Percentiles rank a stretch among this genome's conserved stretches.
phyloP scores from a whole-genome alignment of 1,284 basidiomycete species.

The Irpex sp. region DNA sequence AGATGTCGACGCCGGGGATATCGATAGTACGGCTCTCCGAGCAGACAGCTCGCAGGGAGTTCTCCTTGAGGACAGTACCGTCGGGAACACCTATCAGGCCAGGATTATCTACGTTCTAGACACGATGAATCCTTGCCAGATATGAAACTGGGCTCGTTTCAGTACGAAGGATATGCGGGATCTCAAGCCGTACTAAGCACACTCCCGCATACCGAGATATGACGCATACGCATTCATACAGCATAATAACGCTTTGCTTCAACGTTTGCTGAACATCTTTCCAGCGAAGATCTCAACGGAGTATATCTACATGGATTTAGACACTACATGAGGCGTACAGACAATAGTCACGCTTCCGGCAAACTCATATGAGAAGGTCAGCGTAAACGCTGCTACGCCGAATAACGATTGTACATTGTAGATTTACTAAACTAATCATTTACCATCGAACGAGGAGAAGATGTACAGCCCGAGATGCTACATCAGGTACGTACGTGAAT shows the following conservation, averaged over 20 bases:
- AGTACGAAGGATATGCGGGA: conserved; percentile 34
- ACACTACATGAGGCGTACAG: conserved; percentile 61
- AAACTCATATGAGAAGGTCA: conserved; percentile 22
- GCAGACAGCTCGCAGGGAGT: too few species aligned
- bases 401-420: conserved; percentile 34
- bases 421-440: conserved; percentile 35
- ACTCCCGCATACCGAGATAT: conserved; percentile 49
- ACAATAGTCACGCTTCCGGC: conserved; percentile 19
- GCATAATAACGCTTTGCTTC: conserved; percentile 48
- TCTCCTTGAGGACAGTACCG: too few species aligned
- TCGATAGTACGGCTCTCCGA: too few species aligned
- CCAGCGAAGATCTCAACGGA: conserved; percentile 24
- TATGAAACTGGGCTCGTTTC: conserved; percentile 49
- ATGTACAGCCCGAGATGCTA: too few species aligned
- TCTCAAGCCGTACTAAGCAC: conserved; percentile 34
- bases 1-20: too few species aligned
- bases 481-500: too few species aligned
- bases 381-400: conserved; percentile 45
- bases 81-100: too few species aligned
- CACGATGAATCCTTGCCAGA: conserved; percentile 16
- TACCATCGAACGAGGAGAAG: too few species aligned
- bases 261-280: conserved; percentile 35
- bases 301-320: conserved; percentile 63
- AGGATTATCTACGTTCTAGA: too few species aligned
- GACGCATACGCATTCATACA: too few species aligned